A percentile compares a stretch with the other conserved stretches of the same genome.
These are phyloP conservation scores for Nitzschia sp. DNA, from an alignment of 108 stramenopile species.

Conservation along the genomic window DNA sequence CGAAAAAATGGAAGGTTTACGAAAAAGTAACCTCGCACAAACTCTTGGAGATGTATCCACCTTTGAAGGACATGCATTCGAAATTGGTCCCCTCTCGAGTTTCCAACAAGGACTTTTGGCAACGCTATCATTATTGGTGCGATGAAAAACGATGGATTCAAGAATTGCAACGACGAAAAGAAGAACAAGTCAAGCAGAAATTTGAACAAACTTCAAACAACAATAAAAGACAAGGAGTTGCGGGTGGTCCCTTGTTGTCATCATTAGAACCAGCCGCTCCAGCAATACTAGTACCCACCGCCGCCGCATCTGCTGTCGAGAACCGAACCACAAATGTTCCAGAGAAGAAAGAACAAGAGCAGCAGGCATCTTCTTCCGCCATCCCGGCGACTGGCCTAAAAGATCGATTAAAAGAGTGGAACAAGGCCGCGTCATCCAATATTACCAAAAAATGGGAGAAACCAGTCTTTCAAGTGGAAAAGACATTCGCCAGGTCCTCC, in stretches of 20 bases:
- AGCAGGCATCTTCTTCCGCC: neutral
- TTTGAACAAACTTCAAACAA: neutral
- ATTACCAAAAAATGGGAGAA: too few species aligned
- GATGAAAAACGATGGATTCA: conserved; percentile 37
- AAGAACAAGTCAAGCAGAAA: conserved; percentile 3
- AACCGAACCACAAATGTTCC: too few species aligned
- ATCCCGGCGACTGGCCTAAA: neutral
- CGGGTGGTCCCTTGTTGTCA: too few species aligned
- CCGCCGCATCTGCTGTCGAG: neutral
- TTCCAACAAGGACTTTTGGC: conserved; percentile 44
- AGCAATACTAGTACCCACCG: neutral
- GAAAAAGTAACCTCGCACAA: conserved; percentile 1
- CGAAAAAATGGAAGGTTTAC: conserved; percentile 7
- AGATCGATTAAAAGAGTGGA: too few species aligned
- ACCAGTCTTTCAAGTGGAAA: too few species aligned
- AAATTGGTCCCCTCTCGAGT: neutral
- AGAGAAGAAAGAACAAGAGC: too few species aligned
- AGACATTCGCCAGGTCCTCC: too few species aligned
- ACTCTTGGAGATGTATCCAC: neutral
- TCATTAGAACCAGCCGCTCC: neutral
- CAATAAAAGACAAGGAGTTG: neutral
- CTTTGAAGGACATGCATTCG: neutral
- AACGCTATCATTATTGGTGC: conserved; percentile 54
- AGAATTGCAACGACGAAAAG: conserved; percentile 27
- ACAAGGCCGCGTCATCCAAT: neutral